Conservation (phyloP, 139 green algal species). For the Eudorina sp. region DNA sequence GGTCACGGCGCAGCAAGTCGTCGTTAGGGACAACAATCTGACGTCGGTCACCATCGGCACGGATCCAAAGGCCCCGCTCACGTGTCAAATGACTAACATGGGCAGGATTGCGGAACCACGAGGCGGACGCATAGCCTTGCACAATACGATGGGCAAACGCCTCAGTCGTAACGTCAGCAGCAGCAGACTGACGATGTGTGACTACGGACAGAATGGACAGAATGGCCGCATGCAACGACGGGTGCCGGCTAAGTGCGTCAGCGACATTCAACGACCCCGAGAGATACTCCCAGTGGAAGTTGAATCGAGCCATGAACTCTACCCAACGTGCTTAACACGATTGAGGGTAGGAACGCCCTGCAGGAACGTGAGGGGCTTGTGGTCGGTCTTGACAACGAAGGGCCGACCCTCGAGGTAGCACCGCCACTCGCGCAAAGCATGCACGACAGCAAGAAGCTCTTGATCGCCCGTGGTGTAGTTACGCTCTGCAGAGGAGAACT, state of each 20-base stretch:
- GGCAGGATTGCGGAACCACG: neutral
- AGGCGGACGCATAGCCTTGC: neutral
- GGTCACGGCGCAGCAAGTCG: neutral
- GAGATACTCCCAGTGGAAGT: neutral
- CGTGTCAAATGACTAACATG: neutral
- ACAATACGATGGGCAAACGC: neutral
- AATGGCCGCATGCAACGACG: neutral
- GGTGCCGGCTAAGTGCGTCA: constrained; percentile 21
- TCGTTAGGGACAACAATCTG: constrained; percentile 4
- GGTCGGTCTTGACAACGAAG: neutral
- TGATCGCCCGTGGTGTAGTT: constrained; percentile 14
- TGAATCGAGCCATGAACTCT: neutral
- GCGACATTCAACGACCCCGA: neutral
- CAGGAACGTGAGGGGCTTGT: constrained; percentile 1
- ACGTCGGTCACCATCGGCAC: neutral
- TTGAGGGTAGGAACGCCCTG: neutral
- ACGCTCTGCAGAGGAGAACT: neutral
- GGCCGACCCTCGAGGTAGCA: constrained; percentile 3
- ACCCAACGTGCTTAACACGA: neutral
- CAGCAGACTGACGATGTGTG: too few relatives aligned
- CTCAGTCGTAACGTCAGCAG: neutral
- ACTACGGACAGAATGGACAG: neutral
- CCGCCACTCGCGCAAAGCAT: neutral
- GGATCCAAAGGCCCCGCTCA: neutral
- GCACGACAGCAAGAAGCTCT: neutral